Base-by-base conservation (phyloP, 2,329 filamentous ascomycete genomes). In the Emydomyces testavorans region DNA sequence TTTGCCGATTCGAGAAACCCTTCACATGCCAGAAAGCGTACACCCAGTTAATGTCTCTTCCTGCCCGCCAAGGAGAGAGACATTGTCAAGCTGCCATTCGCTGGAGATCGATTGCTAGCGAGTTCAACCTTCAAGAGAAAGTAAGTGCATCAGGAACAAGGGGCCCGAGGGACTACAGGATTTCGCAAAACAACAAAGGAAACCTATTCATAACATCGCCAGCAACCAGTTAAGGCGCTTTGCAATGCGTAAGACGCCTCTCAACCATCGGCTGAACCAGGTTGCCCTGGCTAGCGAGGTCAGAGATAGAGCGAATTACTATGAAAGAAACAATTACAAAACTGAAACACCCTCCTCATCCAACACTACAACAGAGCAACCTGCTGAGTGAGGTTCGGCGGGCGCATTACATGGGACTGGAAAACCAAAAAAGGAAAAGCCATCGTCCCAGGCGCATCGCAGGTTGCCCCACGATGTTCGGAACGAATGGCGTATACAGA, bases 81-180 rank as follows among this genome's bases (percentile, higher is more conserved):
- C 4, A 15, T 15, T 32, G 15, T 32, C 39, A 13, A 28, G 16
- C 15, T 39, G n/a, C n/a, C n/a, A 10, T 15, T 16, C 32, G 32
- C 32, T 16, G 16, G 13, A 35, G 7, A 7, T 18, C 32, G 11
- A 11, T 35, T 15, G 26, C 29, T 8, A 8, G 40, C 26, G 28
- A 42, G 28, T 21, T 29, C 29, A 23, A 37, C 34, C 32, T 46
- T 28, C n/a, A 21, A 31, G 16, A 45, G 28, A 28, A 46, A 46
- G 43, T 29, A 37, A 21, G 24, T 46, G 34, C 34, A 37, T 46
- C 32, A 8, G n/a, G 34, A 46, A 46, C 52, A 37, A 31, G 92
- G 92, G 78, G 96, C 11, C 35, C 21, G 46, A 48, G 38, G 46
- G 21, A 43, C 37, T 42, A 48, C 38, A 48, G 20, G 38, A 41